These are phyloP conservation scores for Edaphochlamys debaryana DNA, from an alignment of 139 green algal species.

Conservation along the genomic window DNA sequence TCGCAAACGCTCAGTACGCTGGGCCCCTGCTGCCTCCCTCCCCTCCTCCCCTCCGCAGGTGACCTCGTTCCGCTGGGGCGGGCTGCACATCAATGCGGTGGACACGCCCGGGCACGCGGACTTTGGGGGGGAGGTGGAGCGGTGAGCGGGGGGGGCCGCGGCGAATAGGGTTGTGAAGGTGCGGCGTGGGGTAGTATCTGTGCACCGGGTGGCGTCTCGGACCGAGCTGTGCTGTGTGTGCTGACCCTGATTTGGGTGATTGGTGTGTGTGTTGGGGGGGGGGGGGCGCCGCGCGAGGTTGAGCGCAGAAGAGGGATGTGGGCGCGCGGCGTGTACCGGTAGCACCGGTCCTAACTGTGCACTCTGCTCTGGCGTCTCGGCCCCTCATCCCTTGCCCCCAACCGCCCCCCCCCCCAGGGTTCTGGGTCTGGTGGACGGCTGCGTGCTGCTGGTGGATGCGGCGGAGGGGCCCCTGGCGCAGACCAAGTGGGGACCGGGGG, in stretches of 20 bases:
- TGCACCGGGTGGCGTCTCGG: no score
- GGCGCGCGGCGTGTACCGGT: no score
- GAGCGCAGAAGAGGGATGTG: no score
- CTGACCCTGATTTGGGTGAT: no score
- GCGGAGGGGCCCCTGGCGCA: conserved; percentile 85
- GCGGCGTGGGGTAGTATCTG: no score
- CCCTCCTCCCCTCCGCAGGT: not conserved
- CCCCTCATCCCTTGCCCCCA: not conserved
- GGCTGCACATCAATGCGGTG: conserved; percentile 84
- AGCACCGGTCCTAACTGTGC: no score
- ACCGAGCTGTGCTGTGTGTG: no score
- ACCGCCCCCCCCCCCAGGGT: conserved; percentile 58
- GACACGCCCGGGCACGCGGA: conserved; percentile 94
- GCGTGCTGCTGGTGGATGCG: conserved; percentile 90
- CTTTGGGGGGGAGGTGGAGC: conserved; percentile 93
- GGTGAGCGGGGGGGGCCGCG: conserved; percentile 50
- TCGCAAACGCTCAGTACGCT: no score
- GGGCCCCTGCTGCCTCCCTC: no score
- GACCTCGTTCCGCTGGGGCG: conserved; percentile 56
- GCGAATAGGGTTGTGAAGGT: no score
- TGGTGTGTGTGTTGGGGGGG: not conserved
- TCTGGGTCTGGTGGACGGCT: conserved; percentile 90
- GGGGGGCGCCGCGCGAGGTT: not conserved
- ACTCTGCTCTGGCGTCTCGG: not conserved
- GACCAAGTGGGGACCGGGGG: conserved; percentile 53